phyloP scores from a whole-genome alignment of 495 filamentous ascomycete genomes.

The Penicilliopsis zonata region DNA sequence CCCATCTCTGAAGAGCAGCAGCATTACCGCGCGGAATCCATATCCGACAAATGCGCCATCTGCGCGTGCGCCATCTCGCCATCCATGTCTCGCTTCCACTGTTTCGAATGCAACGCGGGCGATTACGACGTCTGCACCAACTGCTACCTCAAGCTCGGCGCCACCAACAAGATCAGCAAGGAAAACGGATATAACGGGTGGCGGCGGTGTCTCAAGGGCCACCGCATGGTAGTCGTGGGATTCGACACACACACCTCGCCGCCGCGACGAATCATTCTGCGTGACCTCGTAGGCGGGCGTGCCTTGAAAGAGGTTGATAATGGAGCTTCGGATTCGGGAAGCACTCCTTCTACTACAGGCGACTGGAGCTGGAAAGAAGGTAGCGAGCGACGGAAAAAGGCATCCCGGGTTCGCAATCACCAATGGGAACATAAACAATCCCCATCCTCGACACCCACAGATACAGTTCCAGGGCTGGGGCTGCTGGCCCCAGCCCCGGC shows the following conservation, averaged over 20 bases:
- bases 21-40: slow-evolving; percentile 44
- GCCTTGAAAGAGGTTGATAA: slow-evolving; percentile 44
- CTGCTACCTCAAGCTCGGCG: slow-evolving; percentile 60
- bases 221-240: slow-evolving; percentile 72
- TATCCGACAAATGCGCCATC: slow-evolving; percentile 60
- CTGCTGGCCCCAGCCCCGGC: slow-evolving; percentile 63
- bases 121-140: slow-evolving; percentile 72
- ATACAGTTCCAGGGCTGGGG: slow-evolving; percentile 6
- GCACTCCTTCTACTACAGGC: not conserved
- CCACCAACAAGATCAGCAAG: slow-evolving; percentile 44
- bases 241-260: slow-evolving; percentile 50
- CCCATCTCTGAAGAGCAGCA: slow-evolving; percentile 41
- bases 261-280: slow-evolving; percentile 44
- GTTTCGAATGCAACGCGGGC: slow-evolving; percentile 52
- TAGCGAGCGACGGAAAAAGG: slow-evolving; percentile 33
- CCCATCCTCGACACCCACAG: slow-evolving; percentile 6
- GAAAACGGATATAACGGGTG: slow-evolving; percentile 72
- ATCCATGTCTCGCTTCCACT: slow-evolving; percentile 60
- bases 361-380: slow-evolving; percentile 43
- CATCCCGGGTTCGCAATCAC: slow-evolving; percentile 22
- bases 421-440: slow-evolving; percentile 4
- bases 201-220: slow-evolving; percentile 66
- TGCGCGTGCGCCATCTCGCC: slow-evolving; percentile 62
- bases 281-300: slow-evolving; percentile 63
- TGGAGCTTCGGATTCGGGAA: slow-evolving; percentile 6